Evolutionary conservation across 129 eudicot species (phyloP).

Genomic region (Lactuca saligna): DNA sequence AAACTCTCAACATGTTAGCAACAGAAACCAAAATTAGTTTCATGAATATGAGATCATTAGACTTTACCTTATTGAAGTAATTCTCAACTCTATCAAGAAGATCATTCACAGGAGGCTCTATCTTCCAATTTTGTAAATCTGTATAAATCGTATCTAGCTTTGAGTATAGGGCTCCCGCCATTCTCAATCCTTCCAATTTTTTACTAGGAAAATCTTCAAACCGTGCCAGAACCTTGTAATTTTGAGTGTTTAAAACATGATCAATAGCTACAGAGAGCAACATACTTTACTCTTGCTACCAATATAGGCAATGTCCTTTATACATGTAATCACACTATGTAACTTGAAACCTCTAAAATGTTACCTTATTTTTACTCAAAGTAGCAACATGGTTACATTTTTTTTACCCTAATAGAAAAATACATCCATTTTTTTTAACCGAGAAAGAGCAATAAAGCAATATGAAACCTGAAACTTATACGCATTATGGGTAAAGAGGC

Average conservation of each 20-base stretch:
- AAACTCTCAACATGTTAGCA: conserved; percentile 27
- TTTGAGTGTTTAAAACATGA: neutral
- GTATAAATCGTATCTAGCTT: conserved; percentile 45
- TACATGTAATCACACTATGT: too few relatives aligned
- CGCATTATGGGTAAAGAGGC: too few relatives aligned
- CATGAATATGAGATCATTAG: conserved; percentile 3
- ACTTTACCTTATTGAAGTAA: conserved; percentile 62
- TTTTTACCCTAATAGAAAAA: too few relatives aligned
- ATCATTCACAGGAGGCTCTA: conserved; percentile 50
- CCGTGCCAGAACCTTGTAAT: conserved; percentile 50
- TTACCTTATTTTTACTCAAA: too few relatives aligned
- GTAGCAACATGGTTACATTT: too few relatives aligned
- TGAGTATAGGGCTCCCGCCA: conserved; percentile 56
- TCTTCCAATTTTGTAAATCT: conserved; percentile 51
- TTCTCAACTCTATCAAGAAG: conserved; percentile 55
- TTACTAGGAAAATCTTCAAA: conserved; percentile 66
- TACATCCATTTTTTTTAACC: too few relatives aligned
- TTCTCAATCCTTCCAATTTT: conserved; percentile 64
- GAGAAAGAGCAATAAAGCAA: too few relatives aligned
- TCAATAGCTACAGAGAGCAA: neutral
- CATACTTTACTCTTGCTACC: neutral
- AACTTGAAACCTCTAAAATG: too few relatives aligned
- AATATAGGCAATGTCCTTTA: too few relatives aligned
- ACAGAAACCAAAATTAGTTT: neutral
- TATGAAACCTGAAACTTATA: too few relatives aligned